Base-by-base conservation (phyloP, 2,329 filamentous ascomycete genomes). In the Exophiala xenobiotica region DNA sequence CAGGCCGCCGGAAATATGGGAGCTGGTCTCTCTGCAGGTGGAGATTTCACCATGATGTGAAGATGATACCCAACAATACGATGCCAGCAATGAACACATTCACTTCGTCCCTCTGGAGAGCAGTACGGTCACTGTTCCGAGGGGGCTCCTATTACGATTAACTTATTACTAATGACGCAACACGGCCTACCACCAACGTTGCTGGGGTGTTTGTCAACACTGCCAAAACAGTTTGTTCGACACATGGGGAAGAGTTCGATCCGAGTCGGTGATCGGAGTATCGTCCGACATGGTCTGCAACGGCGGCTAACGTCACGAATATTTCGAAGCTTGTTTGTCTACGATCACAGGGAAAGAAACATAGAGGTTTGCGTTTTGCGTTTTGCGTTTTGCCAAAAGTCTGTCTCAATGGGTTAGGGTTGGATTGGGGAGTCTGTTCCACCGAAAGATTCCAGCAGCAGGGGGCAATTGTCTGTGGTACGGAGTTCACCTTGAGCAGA, bases 1-100 rank as follows among this genome's bases (percentile, higher is more conserved):
- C n/a, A n/a, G n/a, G n/a, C n/a, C 45, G 70, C 73, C 51, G 74
- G 74, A 51, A 71, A 74, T 60, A 71, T 72, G 58, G 72, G 72
- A 67, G 72, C 71, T 66, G 72, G 72, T 51, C 67, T 74, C 63
- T 71, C 71, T 8, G 31, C 31, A 5, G 31, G 31, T 55, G 72
- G 72, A 16, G 56, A 58, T 46, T 22, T 53, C 19, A 45, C 19
- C 29, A 50, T 50, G 41, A 45, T 45, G 23, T 48, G 45, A 51
- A 29, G 9, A 52, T 56, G 49, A 54, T 50, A 26, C 37, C 41
- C 44, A 35, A 27, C 44, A 35, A 27, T 22, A 45, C 16, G 24
- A 27, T 47, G 22, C 14, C 38, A 42, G 46, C 22, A 23, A 46
- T 37, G 53, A 50, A 40, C 38, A 40, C 23, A 40, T 40, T 23